Evolutionary conservation across 2,329 filamentous ascomycete species (phyloP).

Genomic region (Apiospora marii): DNA sequence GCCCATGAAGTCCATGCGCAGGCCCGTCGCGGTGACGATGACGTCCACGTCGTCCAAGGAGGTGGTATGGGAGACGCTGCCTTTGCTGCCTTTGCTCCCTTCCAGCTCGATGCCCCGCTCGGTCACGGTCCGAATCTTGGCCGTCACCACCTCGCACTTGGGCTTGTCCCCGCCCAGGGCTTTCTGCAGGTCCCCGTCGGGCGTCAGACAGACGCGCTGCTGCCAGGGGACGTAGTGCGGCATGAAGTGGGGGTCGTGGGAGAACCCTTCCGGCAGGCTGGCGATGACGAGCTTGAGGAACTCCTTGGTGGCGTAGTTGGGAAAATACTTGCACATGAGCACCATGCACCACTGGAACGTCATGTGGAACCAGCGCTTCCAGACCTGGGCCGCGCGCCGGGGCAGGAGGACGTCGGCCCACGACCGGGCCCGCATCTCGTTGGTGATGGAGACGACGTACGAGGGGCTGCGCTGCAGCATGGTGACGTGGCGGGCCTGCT

Average conservation of each 20-base stretch:
- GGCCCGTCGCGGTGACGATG: constrained; percentile 71
- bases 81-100: constrained; percentile 40
- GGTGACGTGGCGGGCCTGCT: constrained; percentile 72
- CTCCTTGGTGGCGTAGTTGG: constrained; percentile 49
- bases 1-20: constrained; percentile 63
- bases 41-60: constrained; percentile 61
- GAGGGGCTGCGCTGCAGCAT: constrained; percentile 83
- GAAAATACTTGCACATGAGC: constrained; percentile 57
- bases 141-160: constrained; percentile 50
- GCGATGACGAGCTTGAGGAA: constrained; percentile 49
- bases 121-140: constrained; percentile 54
- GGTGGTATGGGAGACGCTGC: constrained; percentile 30
- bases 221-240: constrained; percentile 68
- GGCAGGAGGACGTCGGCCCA: constrained; percentile 26
- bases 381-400: constrained; percentile 12
- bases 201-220: constrained; percentile 70
- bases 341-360: constrained; percentile 25
- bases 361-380: constrained; percentile 26
- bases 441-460: constrained; percentile 69
- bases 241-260: constrained; percentile 61
- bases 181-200: constrained; percentile 55
- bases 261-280: constrained; percentile 53
- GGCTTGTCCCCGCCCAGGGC: constrained; percentile 47
- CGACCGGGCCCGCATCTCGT: constrained; percentile 18
- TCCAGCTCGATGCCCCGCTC: constrained; percentile 50